Conservation (phyloP, 768 basidiomycete genomes). For the Suillus bovinus region DNA sequence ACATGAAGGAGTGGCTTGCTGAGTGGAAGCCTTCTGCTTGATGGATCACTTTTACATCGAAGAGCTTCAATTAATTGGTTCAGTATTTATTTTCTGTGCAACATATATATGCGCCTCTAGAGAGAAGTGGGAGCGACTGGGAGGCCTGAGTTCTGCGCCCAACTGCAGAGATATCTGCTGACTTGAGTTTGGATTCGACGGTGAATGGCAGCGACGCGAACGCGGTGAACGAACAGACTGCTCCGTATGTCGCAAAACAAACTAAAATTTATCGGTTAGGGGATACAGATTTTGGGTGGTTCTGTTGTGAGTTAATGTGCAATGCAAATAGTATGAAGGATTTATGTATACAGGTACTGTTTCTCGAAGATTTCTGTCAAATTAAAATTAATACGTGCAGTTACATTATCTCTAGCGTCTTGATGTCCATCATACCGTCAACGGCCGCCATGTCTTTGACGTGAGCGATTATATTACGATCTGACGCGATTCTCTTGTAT, state of each 20-base stretch:
- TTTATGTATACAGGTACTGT: neutral
- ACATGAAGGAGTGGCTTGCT: constrained; percentile 62
- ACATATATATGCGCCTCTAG: neutral
- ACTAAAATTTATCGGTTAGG: too few relatives aligned
- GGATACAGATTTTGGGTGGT: too few relatives aligned
- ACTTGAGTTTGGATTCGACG: neutral
- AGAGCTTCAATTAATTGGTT: too few relatives aligned
- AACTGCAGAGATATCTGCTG: neutral
- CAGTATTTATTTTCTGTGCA: too few relatives aligned
- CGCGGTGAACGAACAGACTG: neutral
- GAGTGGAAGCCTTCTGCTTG: constrained; percentile 29
- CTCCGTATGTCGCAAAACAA: neutral
- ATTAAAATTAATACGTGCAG: neutral
- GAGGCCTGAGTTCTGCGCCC: neutral
- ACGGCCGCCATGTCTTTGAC: neutral
- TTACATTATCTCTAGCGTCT: neutral
- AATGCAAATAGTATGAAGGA: neutral
- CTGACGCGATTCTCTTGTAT: constrained; percentile 1
- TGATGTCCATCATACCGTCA: neutral
- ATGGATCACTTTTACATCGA: neutral
- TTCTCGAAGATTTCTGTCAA: neutral
- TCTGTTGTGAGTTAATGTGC: neutral
- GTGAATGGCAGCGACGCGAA: neutral
- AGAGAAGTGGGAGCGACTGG: too few relatives aligned
- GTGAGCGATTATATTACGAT: neutral